Base-by-base conservation (phyloP, 495 filamentous ascomycete genomes). In the Penicillium silybi region DNA sequence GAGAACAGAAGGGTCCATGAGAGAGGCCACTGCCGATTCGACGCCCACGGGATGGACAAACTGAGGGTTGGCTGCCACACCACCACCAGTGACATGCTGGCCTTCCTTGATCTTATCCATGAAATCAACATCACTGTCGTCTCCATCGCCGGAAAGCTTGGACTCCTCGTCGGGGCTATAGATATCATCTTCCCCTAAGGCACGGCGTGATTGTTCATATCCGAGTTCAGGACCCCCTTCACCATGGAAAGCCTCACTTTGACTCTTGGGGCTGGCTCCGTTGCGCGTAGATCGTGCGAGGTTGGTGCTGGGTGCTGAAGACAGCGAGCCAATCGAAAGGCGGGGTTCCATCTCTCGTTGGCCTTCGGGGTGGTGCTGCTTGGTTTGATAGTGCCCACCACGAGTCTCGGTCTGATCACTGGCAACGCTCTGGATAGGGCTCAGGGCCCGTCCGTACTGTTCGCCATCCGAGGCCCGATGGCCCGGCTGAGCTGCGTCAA, bases 381-480 rank as follows among this genome's bases (percentile, higher is more conserved):
- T 3, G 11, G 29, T 11, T 48, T 47, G 20, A 44, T 54, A 44
- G 17, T 55, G 44, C 3, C 37, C 44, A 16, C 18, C 20, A 26
- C 60, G 58, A 6, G 61, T 68, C 18, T 71, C 66, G 16, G 73
- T 77, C 25, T 78, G 81, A 54, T 85, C 87, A 46, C 90, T 91
- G 0, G 88, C 89, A 23, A 93, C 85, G 51, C 91, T 95, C 54
- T 92, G 90, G 46, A 95, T 90, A 0, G 90, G 91, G 66, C 91
- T 95, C 18, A 92, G 68, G 13, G 81, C 81, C 25, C 86, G 85
- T 26, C 77, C 74, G 50, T 78, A 78, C 6, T 77, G 71, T 25
- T 79, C 70, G 43, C 66, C 48, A 10, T 76, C 71, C 13, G 44
- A 46, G 44, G 62, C 56, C 44, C 57, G 63, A 32, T 71, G 57